Base-by-base conservation (phyloP, 345 rosid genomes). In the Populus tremula region DNA sequence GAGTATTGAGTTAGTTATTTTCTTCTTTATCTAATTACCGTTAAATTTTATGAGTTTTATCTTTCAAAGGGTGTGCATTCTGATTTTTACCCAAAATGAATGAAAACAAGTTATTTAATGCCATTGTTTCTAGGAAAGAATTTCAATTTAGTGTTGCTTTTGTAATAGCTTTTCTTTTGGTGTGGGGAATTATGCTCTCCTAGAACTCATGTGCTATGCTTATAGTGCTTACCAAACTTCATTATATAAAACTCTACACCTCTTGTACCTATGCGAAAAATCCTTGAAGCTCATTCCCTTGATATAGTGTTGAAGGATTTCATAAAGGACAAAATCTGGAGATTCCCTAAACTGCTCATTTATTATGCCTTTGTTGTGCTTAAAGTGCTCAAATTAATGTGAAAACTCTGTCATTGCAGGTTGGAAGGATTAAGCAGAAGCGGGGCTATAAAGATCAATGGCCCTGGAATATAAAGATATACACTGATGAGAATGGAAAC, bases 361-460 rank as follows among this genome's bases (percentile, higher is more conserved):
- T 59, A 10, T 16, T 49, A 5, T 67, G 10, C 29, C 23, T 13
- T 5, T 64, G 25, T n/a, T 67, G 49, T 75, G 62, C 29, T 77
- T 35, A 41, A 25, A 64, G 49, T 75, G 62, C 35, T 75, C n/a
- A 41, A 25, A 64, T 61, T 74, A 67, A 41, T 64, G 18, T 38
- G 77, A 33, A 63, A 63, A 65, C 43, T 23, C 1, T 64, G 16
- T 21, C 4, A n/a, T 64, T 73, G 33, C 85, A 96, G 99, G 97
- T 96, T 83, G 95, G 93, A 83, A 87, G 94, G 89, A 89, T 96
- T 76, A 96, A 96, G 89, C 98, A 96, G 83, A 96, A 96, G 88
- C 86, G 97, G 64, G 99, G 99, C 27, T 94, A 88, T 82, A 96
- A 94, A 83, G 98, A 94, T 87, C 97, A 96, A 71, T 94, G 98